Evolutionary conservation across 352 stramenopile species (phyloP).

Genomic region (Globisporangium rhizosaccharum): DNA sequence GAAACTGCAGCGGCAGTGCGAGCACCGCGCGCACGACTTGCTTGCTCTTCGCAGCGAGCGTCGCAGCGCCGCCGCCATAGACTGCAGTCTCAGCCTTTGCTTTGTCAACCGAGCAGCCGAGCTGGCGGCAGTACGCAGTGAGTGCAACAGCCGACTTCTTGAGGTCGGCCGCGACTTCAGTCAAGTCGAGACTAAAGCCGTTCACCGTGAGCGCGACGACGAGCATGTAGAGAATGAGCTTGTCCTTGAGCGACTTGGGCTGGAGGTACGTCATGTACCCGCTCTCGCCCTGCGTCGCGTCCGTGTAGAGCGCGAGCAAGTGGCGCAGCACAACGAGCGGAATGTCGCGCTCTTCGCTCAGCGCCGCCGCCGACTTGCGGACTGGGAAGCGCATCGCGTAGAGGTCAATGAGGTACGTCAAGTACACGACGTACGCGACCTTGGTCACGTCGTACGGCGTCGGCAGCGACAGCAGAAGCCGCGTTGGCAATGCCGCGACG

Average conservation of each 20-base stretch:
- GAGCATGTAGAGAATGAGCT: conserved; percentile 72
- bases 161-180: conserved; percentile 58
- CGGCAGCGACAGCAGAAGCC: conserved; percentile 59
- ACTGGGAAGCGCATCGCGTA: conserved; percentile 55
- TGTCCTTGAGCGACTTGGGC: conserved; percentile 77
- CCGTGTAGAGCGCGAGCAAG: conserved; percentile 64
- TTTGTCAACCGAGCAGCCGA: conserved; percentile 74
- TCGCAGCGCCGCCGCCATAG: conserved; percentile 35
- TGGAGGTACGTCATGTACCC: conserved; percentile 65
- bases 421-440: conserved; percentile 64
- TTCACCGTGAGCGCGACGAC: conserved; percentile 72
- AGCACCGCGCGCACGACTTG: conserved; percentile 60
- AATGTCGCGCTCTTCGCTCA: conserved; percentile 75
- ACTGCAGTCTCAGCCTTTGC: conserved; percentile 52
- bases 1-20: conserved; percentile 75
- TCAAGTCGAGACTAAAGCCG: conserved; percentile 70
- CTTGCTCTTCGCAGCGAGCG: conserved; percentile 63
- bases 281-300: conserved; percentile 44
- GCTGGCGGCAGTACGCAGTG: conserved; percentile 56
- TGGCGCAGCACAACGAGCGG: conserved; percentile 66
- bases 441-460: conserved; percentile 70
- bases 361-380: conserved; percentile 51
- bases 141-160: conserved; percentile 52
- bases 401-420: conserved; percentile 70
- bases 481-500: conserved; percentile 45